These are phyloP conservation scores for Phytopythium chamaehyphon DNA, from an alignment of 352 stramenopile species.

Conservation along the genomic window DNA sequence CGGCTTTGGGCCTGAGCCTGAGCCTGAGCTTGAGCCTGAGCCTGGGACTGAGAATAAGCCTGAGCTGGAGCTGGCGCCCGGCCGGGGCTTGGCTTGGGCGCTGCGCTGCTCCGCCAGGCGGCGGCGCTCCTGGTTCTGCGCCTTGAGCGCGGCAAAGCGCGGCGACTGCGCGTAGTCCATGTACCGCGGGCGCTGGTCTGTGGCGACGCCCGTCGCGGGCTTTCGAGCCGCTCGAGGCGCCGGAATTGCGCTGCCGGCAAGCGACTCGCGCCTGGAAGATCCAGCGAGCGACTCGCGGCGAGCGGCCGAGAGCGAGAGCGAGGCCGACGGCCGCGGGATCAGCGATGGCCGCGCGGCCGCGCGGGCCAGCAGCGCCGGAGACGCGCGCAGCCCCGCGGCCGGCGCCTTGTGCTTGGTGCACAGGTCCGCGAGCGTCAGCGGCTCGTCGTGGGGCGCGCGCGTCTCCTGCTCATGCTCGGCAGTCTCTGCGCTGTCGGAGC, in stretches of 20 bases:
- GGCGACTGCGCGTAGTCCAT: slow-evolving; percentile 32
- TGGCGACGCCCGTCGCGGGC: not conserved
- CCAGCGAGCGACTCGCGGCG: not conserved
- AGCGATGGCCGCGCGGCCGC: not conserved
- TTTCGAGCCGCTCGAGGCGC: not conserved
- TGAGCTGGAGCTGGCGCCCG: not conserved
- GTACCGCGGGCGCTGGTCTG: slow-evolving; percentile 15
- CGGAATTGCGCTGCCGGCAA: not conserved
- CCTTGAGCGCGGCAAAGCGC: slow-evolving; percentile 31
- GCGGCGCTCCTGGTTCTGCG: slow-evolving; percentile 29
- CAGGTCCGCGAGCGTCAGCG: slow-evolving; percentile 5
- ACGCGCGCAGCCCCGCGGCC: not conserved
- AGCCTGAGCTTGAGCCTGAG: too few species aligned
- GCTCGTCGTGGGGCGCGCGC: not conserved
- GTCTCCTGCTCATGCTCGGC: not conserved
- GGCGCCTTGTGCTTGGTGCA: not conserved
- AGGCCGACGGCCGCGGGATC: slow-evolving; percentile 2
- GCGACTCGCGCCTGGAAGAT: not conserved
- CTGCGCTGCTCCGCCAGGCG: slow-evolving; percentile 21
- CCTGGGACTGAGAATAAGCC: too few species aligned
- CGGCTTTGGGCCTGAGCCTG: too few species aligned
- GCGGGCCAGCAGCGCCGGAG: not conserved
- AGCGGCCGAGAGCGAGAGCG: not conserved
- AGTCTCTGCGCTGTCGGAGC: not conserved
- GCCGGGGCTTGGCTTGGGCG: slow-evolving; percentile 9